Evolutionary conservation across 192 early-diverging fungal genomes (phyloP).

Genomic region (Coemansia sp.): DNA sequence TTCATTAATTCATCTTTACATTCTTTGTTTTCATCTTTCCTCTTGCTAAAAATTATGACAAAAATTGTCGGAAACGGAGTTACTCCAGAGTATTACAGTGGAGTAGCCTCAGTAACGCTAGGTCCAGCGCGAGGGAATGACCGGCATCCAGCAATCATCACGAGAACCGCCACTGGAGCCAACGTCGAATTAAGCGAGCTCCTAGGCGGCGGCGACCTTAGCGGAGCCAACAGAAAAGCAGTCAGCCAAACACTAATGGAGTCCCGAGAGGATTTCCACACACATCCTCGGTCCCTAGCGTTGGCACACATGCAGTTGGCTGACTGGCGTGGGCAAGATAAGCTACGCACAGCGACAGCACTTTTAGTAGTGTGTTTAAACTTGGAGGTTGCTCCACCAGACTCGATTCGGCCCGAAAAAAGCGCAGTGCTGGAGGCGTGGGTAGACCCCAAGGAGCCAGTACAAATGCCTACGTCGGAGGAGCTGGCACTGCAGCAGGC

Average conservation of each 20-base stretch:
- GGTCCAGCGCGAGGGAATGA: conserved; percentile 27
- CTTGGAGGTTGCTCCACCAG: conserved; percentile 94
- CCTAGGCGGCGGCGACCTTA: conserved; percentile 13
- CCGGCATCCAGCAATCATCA: conserved; percentile 20
- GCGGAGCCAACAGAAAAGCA: conserved; percentile 12
- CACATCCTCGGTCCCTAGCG: conserved; percentile 46
- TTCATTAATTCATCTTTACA: conserved; percentile 3
- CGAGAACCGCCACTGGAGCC: conserved; percentile 40
- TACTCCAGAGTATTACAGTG: conserved; percentile 3
- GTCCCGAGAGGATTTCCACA: conserved; percentile 47
- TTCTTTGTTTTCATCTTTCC: not conserved
- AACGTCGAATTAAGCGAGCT: conserved; percentile 43
- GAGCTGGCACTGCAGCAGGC: conserved; percentile 72
- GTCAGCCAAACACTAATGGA: conserved; percentile 36
- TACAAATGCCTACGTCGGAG: conserved; percentile 54
- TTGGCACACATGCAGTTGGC: conserved; percentile 44
- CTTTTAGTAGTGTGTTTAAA: conserved; percentile 90
- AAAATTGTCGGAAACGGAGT: conserved; percentile 1
- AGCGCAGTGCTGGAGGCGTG: conserved; percentile 93
- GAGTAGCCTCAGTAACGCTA: conserved; percentile 26
- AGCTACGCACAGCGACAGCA: conserved; percentile 82
- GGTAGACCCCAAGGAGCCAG: conserved; percentile 83
- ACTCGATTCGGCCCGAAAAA: conserved; percentile 81
- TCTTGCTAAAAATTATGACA: conserved; percentile 6
- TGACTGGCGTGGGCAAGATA: conserved; percentile 69